phyloP scores from a whole-genome alignment of 306 rosid genomes.

The Ormosia emarginata region DNA sequence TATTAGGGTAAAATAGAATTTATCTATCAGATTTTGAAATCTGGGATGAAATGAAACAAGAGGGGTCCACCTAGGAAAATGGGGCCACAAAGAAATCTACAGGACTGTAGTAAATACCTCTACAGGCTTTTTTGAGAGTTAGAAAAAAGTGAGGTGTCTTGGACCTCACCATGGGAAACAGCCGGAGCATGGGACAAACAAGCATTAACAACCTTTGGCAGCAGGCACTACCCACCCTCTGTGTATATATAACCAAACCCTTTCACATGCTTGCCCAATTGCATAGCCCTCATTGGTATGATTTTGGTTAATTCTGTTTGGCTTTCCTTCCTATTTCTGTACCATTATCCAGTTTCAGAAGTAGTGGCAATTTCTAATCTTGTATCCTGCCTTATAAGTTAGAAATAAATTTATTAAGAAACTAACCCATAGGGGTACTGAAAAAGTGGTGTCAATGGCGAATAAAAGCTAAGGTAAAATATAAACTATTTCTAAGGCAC shows the following conservation, averaged over 20 bases:
- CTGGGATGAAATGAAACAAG: neutral
- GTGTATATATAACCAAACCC: neutral
- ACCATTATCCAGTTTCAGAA: neutral
- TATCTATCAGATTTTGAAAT: too few relatives aligned
- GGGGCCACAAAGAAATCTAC: neutral
- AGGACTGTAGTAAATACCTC: neutral
- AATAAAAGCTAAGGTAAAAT: neutral
- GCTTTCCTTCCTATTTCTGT: neutral
- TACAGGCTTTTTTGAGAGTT: neutral
- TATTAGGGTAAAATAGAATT: too few relatives aligned
- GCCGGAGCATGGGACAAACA: constrained; percentile 28
- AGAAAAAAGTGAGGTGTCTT: neutral
- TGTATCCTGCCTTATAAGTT: neutral
- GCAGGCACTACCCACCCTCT: neutral
- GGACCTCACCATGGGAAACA: neutral
- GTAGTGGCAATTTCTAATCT: neutral
- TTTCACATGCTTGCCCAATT: constrained; percentile 14
- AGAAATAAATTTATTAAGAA: neutral
- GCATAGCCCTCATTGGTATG: neutral
- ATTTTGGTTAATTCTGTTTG: neutral
- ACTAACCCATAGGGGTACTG: neutral
- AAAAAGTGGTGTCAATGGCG: neutral
- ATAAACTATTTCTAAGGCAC: neutral
- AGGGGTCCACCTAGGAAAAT: neutral
- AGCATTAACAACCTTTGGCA: constrained; percentile 30